phyloP scores from a whole-genome alignment of 768 basidiomycete genomes.

The Dacryopinax spathularia region DNA sequence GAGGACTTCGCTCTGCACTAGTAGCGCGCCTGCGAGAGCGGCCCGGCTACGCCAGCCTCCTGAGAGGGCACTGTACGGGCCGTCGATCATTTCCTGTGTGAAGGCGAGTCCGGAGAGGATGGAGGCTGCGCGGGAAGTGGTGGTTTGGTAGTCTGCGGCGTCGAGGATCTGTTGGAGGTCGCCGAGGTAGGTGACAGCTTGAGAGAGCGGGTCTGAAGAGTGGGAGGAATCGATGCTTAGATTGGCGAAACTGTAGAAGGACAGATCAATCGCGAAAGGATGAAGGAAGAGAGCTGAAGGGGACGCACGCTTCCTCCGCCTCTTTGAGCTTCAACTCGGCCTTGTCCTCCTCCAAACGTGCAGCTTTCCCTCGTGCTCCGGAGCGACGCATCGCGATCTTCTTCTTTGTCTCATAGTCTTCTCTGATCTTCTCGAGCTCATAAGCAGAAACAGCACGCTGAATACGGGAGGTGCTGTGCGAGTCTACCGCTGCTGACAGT shows the following conservation, averaged over 20 bases:
- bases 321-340: background rate
- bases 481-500: slow-evolving; percentile 17
- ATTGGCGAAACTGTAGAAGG: background rate
- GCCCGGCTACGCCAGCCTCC: slow-evolving; percentile 7
- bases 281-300: background rate
- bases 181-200: slow-evolving; percentile 9
- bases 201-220: slow-evolving; percentile 1
- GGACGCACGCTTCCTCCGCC: background rate
- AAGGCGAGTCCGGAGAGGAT: slow-evolving; percentile 53
- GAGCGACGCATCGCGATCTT: slow-evolving; percentile 39
- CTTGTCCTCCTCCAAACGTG: background rate
- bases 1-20: slow-evolving; percentile 4
- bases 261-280: background rate
- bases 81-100: slow-evolving; percentile 17
- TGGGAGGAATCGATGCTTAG: background rate
- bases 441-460: slow-evolving; percentile 11
- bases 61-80: slow-evolving; percentile 2
- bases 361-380: slow-evolving; percentile 26
- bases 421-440: slow-evolving; percentile 14
- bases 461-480: slow-evolving; percentile 9
- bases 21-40: slow-evolving; percentile 7
- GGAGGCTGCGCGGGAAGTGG: slow-evolving; percentile 29
- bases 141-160: slow-evolving; percentile 11
- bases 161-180: slow-evolving; percentile 11
- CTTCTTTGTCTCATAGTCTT: slow-evolving; percentile 23